These are phyloP conservation scores for Hyphopichia pseudoburtonii DNA, from an alignment of 1,139 yeast genomes.

Conservation along the genomic window DNA sequence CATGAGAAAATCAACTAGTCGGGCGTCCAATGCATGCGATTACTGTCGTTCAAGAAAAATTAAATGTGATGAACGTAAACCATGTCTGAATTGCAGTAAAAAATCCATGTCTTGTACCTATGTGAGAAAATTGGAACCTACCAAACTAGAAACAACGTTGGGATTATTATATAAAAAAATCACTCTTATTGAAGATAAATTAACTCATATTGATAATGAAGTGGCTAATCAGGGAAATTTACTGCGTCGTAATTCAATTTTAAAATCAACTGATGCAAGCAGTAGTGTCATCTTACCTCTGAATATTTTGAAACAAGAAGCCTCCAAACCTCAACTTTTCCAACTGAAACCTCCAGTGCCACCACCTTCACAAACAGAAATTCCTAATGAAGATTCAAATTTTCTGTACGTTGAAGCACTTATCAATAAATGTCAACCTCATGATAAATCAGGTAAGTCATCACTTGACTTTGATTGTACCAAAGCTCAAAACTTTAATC, in stretches of 20 bases:
- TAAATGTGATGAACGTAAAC: slow-evolving; percentile 19
- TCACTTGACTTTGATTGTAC: background rate
- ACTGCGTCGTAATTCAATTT: no score
- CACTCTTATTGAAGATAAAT: background rate
- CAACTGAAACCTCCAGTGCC: no score
- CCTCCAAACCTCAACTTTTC: no score
- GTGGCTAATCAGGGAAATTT: no score
- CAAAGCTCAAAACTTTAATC: background rate
- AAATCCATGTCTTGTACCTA: background rate
- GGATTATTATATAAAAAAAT: background rate
- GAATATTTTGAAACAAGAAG: no score
- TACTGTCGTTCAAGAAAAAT: slow-evolving; percentile 22
- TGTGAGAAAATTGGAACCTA: background rate
- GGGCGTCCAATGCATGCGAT: slow-evolving; percentile 18
- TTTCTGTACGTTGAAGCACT: background rate
- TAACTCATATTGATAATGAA: no score
- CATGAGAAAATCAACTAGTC: background rate
- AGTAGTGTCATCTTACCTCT: no score
- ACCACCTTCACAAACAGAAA: no score
- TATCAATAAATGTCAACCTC: background rate
- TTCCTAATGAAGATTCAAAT: no score
- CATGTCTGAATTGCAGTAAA: background rate
- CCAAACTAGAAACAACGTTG: background rate
- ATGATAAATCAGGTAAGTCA: background rate
- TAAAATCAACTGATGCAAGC: no score